These are phyloP conservation scores for Mortierella sp. DNA, from an alignment of 371 early-diverging fungal genomes.

Conservation along the genomic window DNA sequence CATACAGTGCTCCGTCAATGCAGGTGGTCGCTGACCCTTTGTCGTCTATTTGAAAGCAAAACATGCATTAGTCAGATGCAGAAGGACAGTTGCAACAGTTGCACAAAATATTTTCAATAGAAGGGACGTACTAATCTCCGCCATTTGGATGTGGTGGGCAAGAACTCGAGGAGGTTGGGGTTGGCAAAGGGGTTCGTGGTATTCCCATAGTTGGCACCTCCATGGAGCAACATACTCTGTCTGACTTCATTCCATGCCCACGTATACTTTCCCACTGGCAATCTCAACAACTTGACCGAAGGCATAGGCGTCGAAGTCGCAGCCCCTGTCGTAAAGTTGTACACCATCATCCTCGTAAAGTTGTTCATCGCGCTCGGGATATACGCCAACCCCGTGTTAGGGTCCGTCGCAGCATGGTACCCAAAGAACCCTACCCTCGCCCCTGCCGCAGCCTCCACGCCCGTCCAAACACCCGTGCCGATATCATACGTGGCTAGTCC, in stretches of 20 bases:
- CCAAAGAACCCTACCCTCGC: background rate
- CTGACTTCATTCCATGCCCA: background rate
- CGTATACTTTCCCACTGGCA: background rate
- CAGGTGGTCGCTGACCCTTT: background rate
- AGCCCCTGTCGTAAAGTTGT: background rate
- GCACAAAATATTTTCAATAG: background rate
- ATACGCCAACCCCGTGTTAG: background rate
- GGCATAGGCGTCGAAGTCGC: background rate
- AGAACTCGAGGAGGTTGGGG: background rate
- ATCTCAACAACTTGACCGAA: background rate
- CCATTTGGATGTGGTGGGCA: background rate
- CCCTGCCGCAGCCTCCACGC: background rate
- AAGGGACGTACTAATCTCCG: background rate
- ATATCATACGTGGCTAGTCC: background rate
- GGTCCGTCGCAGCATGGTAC: background rate
- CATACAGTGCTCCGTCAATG: background rate
- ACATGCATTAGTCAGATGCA: background rate
- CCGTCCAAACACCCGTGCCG: background rate
- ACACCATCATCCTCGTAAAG: background rate
- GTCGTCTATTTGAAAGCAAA: background rate
- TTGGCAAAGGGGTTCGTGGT: background rate
- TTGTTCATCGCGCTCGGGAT: background rate
- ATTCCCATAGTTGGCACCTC: background rate
- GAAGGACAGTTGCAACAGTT: background rate
- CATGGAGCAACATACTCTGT: background rate